phyloP scores from a whole-genome alignment of 352 stramenopile species.

The Phytophthora kernoviae region DNA sequence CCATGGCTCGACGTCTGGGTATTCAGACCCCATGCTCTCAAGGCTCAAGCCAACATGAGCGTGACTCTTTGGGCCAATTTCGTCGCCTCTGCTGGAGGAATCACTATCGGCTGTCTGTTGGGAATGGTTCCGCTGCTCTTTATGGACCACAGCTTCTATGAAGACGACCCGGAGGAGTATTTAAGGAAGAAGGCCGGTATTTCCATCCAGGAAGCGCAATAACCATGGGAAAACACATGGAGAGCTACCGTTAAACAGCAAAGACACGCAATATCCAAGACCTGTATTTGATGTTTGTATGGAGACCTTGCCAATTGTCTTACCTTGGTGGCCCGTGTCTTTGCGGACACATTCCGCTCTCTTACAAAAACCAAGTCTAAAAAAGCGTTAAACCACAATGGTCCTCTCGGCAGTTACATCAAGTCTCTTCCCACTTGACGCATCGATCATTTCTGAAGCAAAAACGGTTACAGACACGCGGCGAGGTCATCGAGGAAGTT shows the following conservation, averaged over 20 bases:
- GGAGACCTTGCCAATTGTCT: constrained; percentile 11
- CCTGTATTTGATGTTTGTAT: constrained; percentile 30
- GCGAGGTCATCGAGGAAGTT: constrained; percentile 10
- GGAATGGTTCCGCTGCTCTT: constrained; percentile 92
- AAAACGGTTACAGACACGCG: constrained; percentile 12
- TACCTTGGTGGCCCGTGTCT: constrained; percentile 22
- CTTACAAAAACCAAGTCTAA: constrained; percentile 26
- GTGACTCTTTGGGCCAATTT: constrained; percentile 82
- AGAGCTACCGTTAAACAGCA: constrained; percentile 20
- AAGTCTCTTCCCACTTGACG: constrained; percentile 17
- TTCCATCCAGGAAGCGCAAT: not conserved
- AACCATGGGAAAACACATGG: constrained; percentile 2
- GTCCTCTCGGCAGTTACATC: constrained; percentile 14
- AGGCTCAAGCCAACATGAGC: constrained; percentile 75
- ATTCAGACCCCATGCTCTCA: constrained; percentile 78
- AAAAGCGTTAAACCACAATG: not conserved
- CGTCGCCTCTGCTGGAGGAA: constrained; percentile 77
- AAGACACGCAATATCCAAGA: constrained; percentile 18
- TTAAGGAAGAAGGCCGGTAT: too few relatives aligned
- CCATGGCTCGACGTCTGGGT: constrained; percentile 63
- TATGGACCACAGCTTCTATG: constrained; percentile 76
- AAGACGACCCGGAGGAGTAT: constrained; percentile 48
- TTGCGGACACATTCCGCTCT: constrained; percentile 22
- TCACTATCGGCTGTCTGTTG: constrained; percentile 89
- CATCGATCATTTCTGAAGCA: constrained; percentile 20